Evolutionary conservation across 1,139 yeast genomes (phyloP), one percentile per base, ranked within the genome.

Genomic region (Taiozyma onychis): DNA sequence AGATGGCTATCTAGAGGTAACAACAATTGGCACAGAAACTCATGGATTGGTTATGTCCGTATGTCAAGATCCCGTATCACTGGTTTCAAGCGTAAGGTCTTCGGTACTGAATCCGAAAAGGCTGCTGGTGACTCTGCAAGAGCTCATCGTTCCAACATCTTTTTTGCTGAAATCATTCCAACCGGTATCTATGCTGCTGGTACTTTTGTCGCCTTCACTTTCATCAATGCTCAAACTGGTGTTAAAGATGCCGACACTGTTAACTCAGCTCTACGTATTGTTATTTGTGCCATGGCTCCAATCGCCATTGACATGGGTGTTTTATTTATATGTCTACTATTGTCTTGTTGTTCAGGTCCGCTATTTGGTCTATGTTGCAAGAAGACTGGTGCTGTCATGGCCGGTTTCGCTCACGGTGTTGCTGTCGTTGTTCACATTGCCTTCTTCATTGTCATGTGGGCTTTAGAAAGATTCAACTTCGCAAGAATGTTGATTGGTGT

Each of bases 1-100:
- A 85, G 99, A 76, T 93, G 99, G 99, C 76, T 93, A 70, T 88
- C 97, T 32, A 88, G 99, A 76, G 99, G 99, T 81, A 95, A 95
- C 76, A 86, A 95, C 66, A 89, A 91, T 72, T 93, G 97, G 93
- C 99, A 95, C 75, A 87, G 96, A 78, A 93, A 93, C 77, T 95
- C 99, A 16, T 93, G 99, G 99, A 91, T 95, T 69, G 99, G 98
- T 57, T 93, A 90, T 70, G 88, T 91, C 57, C 85, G 98, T 73
- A 80, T 91, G 74, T 82, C 96, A 21, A 86, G 99, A 80, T 89
- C 99, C 45, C 88, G 98, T 75, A 79, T 93, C 59, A 93, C 99
- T 59, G 99, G 99, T 78, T 91, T 88, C 86, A 93, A 93, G 82
- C 81, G 97, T 65, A 89, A 88, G 76, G 75, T 87, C 63, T 77